phyloP scores from a whole-genome alignment of 2,329 filamentous ascomycete genomes.

The Colletotrichum sp. region DNA sequence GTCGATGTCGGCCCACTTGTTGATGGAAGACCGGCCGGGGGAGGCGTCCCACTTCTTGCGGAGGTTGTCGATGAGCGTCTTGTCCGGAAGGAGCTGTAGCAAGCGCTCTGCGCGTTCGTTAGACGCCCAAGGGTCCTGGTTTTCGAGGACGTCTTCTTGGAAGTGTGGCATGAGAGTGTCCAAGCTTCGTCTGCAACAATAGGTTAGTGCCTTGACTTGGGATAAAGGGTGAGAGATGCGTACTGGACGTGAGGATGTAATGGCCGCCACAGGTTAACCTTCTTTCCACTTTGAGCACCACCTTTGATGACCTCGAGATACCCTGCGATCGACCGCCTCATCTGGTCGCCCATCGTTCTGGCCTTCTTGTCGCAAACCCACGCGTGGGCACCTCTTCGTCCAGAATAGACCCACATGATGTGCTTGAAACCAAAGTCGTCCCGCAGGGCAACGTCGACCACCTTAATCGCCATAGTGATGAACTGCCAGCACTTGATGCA shows the following conservation, averaged over 20 bases:
- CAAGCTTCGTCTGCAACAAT: conserved; percentile 71
- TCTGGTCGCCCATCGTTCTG: conserved; percentile 82
- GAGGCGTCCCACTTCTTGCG: conserved; percentile 90
- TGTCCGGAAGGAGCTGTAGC: conserved; percentile 84
- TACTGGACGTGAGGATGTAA: conserved; percentile 87
- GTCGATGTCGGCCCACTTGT: conserved; percentile 96
- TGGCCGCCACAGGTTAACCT: conserved; percentile 82
- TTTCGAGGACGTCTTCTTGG: conserved; percentile 77
- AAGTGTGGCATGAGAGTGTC: conserved; percentile 87
- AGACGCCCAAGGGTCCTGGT: conserved; percentile 85
- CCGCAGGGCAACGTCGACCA: conserved; percentile 83
- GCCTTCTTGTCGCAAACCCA: conserved; percentile 96
- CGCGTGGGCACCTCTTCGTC: conserved; percentile 93
- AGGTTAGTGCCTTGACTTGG: conserved; percentile 19
- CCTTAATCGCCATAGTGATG: conserved; percentile 97
- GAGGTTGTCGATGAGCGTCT: conserved; percentile 75
- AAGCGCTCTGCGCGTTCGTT: conserved; percentile 77
- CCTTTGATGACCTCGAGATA: conserved; percentile 93
- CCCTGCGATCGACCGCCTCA: conserved; percentile 81
- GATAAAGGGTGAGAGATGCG: conserved; percentile 28
- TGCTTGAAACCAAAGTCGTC: conserved; percentile 98
- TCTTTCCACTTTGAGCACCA: conserved; percentile 84
- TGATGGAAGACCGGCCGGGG: conserved; percentile 75
- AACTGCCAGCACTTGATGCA: conserved; percentile 96
- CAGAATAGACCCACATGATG: conserved; percentile 98